Conservation (phyloP, 179 eudicot species). For the Silene noctiflora region DNA sequence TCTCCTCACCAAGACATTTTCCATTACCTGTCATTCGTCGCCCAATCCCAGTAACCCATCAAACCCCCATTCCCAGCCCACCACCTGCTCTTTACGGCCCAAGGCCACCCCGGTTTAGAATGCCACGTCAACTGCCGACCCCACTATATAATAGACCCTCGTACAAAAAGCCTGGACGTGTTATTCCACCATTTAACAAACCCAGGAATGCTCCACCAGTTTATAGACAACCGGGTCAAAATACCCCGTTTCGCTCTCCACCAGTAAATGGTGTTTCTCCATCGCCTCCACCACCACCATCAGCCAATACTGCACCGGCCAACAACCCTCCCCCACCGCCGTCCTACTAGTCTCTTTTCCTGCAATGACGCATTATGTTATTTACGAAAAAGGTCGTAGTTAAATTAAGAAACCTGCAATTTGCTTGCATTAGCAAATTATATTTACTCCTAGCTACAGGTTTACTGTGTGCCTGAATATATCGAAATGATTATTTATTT, state of each 20-base stretch:
- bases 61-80: not conserved
- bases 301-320: too few relatives aligned
- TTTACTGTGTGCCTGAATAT: too few relatives aligned
- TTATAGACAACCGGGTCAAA: not conserved
- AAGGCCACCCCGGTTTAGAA: not conserved
- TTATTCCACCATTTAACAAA: not conserved
- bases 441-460: too few relatives aligned
- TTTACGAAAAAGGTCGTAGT: too few relatives aligned
- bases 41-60: not conserved
- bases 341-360: not conserved
- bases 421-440: too few relatives aligned
- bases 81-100: not conserved
- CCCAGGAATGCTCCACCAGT: conserved; percentile 7
- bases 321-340: not conserved
- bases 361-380: not conserved
- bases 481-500: too few relatives aligned
- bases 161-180: not conserved
- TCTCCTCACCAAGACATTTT: conserved; percentile 3
- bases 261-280: not conserved
- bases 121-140: not conserved
- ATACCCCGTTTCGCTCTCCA: not conserved
- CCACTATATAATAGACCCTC: not conserved
- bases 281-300: not conserved
- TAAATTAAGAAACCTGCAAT: too few relatives aligned
- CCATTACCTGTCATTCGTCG: not conserved